These are phyloP conservation scores for Roridomyces roridus DNA, from an alignment of 768 basidiomycete species.

Conservation along the genomic window DNA sequence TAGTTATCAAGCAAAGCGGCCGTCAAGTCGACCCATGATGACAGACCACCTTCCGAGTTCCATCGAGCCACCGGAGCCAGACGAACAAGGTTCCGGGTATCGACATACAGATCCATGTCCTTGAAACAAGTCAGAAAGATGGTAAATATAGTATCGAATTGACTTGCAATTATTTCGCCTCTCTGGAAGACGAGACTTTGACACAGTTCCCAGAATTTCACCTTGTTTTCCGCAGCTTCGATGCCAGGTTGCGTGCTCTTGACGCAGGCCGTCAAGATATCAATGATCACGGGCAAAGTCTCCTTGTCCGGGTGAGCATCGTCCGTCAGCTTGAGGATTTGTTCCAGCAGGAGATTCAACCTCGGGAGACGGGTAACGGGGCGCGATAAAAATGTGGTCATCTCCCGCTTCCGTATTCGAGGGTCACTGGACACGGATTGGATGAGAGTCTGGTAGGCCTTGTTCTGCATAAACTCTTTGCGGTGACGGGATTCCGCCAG, in stretches of 20 bases:
- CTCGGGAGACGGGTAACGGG: constrained; percentile 91
- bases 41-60: constrained; percentile 67
- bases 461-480: constrained; percentile 73
- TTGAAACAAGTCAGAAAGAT: constrained; percentile 32
- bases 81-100: constrained; percentile 74
- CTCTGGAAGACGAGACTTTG: constrained; percentile 77
- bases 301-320: constrained; percentile 82
- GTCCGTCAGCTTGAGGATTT: constrained; percentile 68
- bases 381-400: constrained; percentile 82
- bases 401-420: constrained; percentile 74
- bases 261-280: constrained; percentile 72
- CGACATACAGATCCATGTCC: constrained; percentile 86
- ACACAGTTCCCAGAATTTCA: constrained; percentile 83
- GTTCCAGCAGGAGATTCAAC: constrained; percentile 74
- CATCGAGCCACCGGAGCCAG: constrained; percentile 68
- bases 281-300: constrained; percentile 72
- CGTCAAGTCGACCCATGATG: constrained; percentile 73
- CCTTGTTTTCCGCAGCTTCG: constrained; percentile 88
- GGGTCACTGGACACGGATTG: constrained; percentile 67
- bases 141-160: background rate
- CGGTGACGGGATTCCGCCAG: constrained; percentile 84
- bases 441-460: constrained; percentile 70
- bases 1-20: constrained; percentile 80
- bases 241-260: constrained; percentile 90
- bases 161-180: constrained; percentile 81